Evolutionary conservation across 371 early-diverging fungal genomes (phyloP).

Genomic region (Cokeromyces recurvatus): DNA sequence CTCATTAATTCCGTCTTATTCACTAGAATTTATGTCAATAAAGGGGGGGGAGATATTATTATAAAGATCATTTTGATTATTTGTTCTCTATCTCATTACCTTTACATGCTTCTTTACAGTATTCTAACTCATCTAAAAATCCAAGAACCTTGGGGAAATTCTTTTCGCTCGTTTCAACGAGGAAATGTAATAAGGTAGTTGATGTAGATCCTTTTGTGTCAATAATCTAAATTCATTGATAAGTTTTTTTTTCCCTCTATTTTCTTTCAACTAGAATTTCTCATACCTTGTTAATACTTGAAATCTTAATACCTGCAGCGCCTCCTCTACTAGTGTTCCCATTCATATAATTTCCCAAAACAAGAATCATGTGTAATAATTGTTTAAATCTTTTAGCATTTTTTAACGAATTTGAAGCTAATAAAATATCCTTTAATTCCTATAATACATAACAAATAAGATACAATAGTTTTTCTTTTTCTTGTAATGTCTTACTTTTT

Average conservation of each 20-base stretch:
- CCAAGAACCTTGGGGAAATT: slow-evolving; percentile 57
- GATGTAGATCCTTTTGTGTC: slow-evolving; percentile 74
- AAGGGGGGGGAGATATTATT: not conserved
- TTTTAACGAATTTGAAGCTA: slow-evolving; percentile 47
- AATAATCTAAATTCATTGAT: slow-evolving; percentile 47
- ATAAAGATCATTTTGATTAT: not conserved
- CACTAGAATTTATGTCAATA: slow-evolving; percentile 21
- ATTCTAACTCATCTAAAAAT: slow-evolving; percentile 66
- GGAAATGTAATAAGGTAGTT: slow-evolving; percentile 72
- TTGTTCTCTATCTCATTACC: no score
- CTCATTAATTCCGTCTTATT: slow-evolving; percentile 34
- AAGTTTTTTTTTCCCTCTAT: not conserved
- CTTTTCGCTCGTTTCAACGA: slow-evolving; percentile 62
- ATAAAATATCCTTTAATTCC: slow-evolving; percentile 35
- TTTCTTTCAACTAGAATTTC: no score
- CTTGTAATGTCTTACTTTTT: no score
- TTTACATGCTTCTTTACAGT: slow-evolving; percentile 70
- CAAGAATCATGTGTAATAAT: slow-evolving; percentile 67
- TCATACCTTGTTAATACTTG: slow-evolving; percentile 76
- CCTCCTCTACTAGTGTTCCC: slow-evolving; percentile 82
- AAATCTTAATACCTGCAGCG: slow-evolving; percentile 85
- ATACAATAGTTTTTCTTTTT: no score
- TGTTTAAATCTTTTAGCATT: slow-evolving; percentile 44
- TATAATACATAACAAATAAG: slow-evolving; percentile 8
- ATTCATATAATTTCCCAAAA: slow-evolving; percentile 91